phyloP scores from a whole-genome alignment of 148 eudicot species.

The Vaccinium myrtillus region DNA sequence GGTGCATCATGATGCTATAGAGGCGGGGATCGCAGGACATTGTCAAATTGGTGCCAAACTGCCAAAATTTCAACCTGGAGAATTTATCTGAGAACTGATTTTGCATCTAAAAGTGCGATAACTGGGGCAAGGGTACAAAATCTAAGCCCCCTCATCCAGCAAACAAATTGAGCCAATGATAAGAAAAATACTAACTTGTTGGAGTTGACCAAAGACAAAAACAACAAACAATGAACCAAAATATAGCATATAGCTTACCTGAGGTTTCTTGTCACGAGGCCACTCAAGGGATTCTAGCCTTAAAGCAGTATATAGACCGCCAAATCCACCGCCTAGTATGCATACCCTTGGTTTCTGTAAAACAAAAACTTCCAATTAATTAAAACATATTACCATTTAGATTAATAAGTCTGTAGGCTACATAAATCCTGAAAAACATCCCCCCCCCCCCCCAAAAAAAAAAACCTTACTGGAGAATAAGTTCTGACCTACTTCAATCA shows the following conservation, averaged over 20 bases:
- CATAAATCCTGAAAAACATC: background rate
- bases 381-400: background rate
- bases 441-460: no score
- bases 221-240: background rate
- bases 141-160: background rate
- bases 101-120: background rate
- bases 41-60: background rate
- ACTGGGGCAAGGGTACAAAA: background rate
- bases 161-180: background rate
- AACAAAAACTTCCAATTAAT: constrained; percentile 4
- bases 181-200: background rate
- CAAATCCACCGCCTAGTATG: constrained; percentile 98
- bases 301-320: constrained; percentile 92
- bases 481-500: background rate
- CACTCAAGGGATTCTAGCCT: constrained; percentile 91
- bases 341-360: constrained; percentile 89
- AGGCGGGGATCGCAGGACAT: background rate
- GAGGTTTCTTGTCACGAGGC: constrained; percentile 96
- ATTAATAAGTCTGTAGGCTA: background rate
- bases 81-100: background rate
- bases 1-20: background rate
- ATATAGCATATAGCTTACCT: constrained; percentile 42
- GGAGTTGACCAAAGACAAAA: background rate
- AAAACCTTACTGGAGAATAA: background rate
- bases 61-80: background rate